These are phyloP conservation scores for Spongospora subterranea DNA, from an alignment of 208 protist genomes.

Conservation along the genomic window DNA sequence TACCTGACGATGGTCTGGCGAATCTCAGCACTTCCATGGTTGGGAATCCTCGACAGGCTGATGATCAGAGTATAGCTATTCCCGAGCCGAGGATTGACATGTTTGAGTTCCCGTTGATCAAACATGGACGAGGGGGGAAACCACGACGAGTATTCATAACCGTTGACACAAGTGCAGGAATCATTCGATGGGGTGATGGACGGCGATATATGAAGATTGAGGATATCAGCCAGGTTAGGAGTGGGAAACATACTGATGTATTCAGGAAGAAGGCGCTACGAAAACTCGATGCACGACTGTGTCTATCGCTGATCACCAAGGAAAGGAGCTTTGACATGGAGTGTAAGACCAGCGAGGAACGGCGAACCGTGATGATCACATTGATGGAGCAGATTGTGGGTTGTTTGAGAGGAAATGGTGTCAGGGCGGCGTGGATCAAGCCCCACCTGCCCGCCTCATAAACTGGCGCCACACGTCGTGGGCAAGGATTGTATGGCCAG, in stretches of 20 bases:
- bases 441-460: not conserved
- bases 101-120: slow-evolving; percentile 46
- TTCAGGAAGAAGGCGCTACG: not conserved
- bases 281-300: not conserved
- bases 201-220: not conserved
- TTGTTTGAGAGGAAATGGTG: not conserved
- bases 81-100: not conserved
- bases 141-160: slow-evolving; percentile 24
- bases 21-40: too few relatives aligned
- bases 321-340: slow-evolving; percentile 20
- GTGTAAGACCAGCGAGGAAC: slow-evolving; percentile 28
- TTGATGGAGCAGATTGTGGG: not conserved
- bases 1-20: too few relatives aligned
- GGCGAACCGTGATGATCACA: not conserved
- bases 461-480: too few relatives aligned
- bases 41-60: too few relatives aligned
- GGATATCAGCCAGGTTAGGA: not conserved
- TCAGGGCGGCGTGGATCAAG: not conserved
- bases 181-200: slow-evolving; percentile 44
- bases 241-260: slow-evolving; percentile 23
- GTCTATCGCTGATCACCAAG: slow-evolving; percentile 10
- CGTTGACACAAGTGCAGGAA: not conserved
- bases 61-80: too few relatives aligned
- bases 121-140: slow-evolving; percentile 26
- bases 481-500: too few relatives aligned